phyloP scores from a whole-genome alignment of 1,139 yeast species.

The Suhomyces terraborum region DNA sequence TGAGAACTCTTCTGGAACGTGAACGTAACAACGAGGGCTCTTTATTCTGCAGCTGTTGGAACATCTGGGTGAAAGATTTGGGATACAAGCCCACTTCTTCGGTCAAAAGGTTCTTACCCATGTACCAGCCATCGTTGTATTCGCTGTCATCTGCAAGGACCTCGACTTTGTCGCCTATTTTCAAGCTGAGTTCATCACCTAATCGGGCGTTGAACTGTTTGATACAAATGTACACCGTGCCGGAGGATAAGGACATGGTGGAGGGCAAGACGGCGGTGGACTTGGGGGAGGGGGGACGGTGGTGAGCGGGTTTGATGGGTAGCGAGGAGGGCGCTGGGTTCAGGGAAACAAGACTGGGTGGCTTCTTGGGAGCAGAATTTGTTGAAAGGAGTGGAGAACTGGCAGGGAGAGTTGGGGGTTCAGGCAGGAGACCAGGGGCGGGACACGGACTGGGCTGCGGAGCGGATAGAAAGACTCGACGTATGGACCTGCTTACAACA shows the following conservation, averaged over 20 bases:
- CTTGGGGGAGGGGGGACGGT: not conserved
- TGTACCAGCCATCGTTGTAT: conserved; percentile 97
- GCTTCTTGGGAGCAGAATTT: not conserved
- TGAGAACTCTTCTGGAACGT: conserved; percentile 53
- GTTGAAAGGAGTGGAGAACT: not conserved
- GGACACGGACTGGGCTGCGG: not conserved
- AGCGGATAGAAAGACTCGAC: not conserved
- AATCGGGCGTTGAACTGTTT: conserved; percentile 85
- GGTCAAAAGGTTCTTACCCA: conserved; percentile 75
- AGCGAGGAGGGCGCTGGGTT: not conserved
- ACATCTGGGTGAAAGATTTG: conserved; percentile 69
- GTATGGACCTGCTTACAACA: not conserved
- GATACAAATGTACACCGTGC: conserved; percentile 54
- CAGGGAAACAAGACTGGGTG: not conserved
- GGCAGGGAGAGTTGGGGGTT: not conserved
- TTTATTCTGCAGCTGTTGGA: conserved; percentile 23
- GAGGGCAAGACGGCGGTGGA: not conserved
- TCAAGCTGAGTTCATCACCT: conserved; percentile 83
- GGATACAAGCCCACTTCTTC: conserved; percentile 86
- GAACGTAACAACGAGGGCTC: conserved; percentile 49
- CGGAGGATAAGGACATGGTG: conserved; percentile 14
- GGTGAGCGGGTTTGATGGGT: not conserved
- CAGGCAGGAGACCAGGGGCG: not conserved
- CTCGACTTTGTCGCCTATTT: conserved; percentile 83
- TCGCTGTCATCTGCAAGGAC: conserved; percentile 91